Base-by-base conservation (phyloP, 306 rosid genomes). In the Cicer pinnatifidum region DNA sequence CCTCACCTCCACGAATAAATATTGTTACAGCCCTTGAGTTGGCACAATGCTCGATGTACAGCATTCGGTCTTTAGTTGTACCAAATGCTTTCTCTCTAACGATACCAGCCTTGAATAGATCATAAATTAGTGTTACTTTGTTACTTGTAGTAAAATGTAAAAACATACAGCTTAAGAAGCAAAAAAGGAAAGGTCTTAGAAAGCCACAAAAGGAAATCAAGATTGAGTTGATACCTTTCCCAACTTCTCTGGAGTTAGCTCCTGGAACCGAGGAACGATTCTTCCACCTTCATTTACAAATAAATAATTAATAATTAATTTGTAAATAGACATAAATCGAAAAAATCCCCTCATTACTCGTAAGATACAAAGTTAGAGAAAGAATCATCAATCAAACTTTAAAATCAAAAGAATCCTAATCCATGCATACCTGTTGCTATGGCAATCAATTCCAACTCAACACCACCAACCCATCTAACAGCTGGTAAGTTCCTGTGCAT, bases 401-500 rank as follows among this genome's bases (percentile, higher is more conserved):
- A 72, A 69, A 16, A 19, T 67, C 59, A 61, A 61, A 68, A 38
- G 20, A 64, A 12, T 38, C 35, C 70, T 63, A 79, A 75, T 60
- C 40, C 66, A 84, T 73, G 57, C 78, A 76, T 47, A 89, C 99
- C 97, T 38, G 99, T 95, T 59, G 99, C 99, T 76, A 95, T 95
- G 23, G 99, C 97, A 77, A 95, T 95, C 83, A 95, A 82, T 80
- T 95, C 99, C 82, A 95, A 82, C 91, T 91, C 99, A 62, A 95
- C 99, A 86, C 99, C 99, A 80, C 99, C 99, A 59, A 95, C 99
- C 97, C 99, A 95, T 89, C 99, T 88, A 57, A 92, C 99, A 72
- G 99, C 97, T 11, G 97, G 99, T 82, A 95, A 84, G 82, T 95
- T 87, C 79, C 99, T 87, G 84, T 92, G 89, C 97, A 95, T 90